A percentile compares a stretch with the other conserved stretches of the same genome.
Conservation (phyloP, 2,329 filamentous ascomycete genomes). For the Epichloe bromicola region DNA sequence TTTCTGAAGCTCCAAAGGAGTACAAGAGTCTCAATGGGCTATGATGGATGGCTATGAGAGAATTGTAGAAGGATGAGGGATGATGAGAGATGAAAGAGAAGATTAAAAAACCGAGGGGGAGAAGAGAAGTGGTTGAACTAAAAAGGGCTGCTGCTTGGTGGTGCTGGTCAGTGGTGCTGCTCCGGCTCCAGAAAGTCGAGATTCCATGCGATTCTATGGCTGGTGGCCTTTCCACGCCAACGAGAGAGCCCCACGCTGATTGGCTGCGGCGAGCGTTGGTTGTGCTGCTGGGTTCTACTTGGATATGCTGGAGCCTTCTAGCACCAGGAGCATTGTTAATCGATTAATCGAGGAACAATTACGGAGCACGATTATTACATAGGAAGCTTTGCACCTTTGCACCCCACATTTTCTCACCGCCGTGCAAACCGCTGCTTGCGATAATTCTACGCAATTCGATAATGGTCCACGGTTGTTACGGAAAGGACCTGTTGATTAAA, state of each 20-base stretch:
- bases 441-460: no score
- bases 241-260: conserved; percentile 12
- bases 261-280: conserved; percentile 9
- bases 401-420: no score
- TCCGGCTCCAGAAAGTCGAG: conserved; percentile 19
- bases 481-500: no score
- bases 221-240: conserved; percentile 16
- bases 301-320: conserved; percentile 15
- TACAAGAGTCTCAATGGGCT: conserved; percentile 11
- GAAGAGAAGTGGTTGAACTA: conserved; percentile 15
- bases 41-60: conserved; percentile 2
- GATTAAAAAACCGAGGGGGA: conserved; percentile 12
- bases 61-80: conserved; percentile 9
- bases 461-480: no score
- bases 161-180: conserved; percentile 1
- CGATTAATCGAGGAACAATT: background rate
- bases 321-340: conserved; percentile 2
- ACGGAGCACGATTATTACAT: no score
- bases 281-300: conserved; percentile 3
- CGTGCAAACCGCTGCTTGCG: no score
- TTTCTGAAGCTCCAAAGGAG: conserved; percentile 2
- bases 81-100: conserved; percentile 11
- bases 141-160: conserved; percentile 21
- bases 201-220: conserved; percentile 35
- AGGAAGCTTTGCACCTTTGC: no score